A percentile compares a stretch with the other conserved stretches of the same genome.
These are phyloP conservation scores for Suillus luteus DNA, from an alignment of 768 basidiomycete genomes.

Conservation along the genomic window DNA sequence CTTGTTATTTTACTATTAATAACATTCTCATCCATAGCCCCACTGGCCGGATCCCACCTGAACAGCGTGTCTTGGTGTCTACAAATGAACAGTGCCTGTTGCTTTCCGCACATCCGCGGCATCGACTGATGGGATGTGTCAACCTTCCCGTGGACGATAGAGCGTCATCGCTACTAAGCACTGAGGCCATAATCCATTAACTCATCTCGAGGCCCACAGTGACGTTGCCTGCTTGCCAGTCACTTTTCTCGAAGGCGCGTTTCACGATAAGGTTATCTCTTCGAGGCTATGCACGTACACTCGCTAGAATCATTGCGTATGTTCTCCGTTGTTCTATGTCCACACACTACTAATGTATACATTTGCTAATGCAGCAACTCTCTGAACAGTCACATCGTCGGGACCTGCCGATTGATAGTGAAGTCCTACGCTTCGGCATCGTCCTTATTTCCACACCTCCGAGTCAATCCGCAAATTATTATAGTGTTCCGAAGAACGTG, in stretches of 20 bases:
- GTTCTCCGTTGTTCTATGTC: conserved; percentile 10
- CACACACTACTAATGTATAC: conserved; percentile 5
- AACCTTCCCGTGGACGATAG: conserved; percentile 29
- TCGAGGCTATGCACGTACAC: conserved; percentile 9
- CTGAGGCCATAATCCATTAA: background rate
- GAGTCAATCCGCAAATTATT: conserved; percentile 18
- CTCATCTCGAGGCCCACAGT: conserved; percentile 3
- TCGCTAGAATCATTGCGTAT: conserved; percentile 8
- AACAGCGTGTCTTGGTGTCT: conserved; percentile 6
- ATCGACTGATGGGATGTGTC: conserved; percentile 23
- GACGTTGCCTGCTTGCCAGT: conserved; percentile 28
- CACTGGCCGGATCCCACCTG: conserved; percentile 5
- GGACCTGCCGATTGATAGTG: conserved; percentile 17
- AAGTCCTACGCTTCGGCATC: conserved; percentile 17
- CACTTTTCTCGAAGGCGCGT: conserved; percentile 22
- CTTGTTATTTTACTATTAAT: conserved; percentile 7
- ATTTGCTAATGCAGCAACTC: conserved; percentile 5
- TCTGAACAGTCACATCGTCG: background rate
- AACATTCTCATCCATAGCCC: background rate
- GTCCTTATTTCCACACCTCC: conserved; percentile 10
- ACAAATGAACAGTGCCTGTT: conserved; percentile 11
- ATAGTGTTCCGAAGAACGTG: conserved; percentile 12
- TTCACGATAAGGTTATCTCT: conserved; percentile 34
- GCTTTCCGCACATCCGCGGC: conserved; percentile 34
- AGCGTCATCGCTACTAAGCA: conserved; percentile 8